Base-by-base conservation (phyloP, 2,329 filamentous ascomycete species). In the Fusarium nodosum region DNA sequence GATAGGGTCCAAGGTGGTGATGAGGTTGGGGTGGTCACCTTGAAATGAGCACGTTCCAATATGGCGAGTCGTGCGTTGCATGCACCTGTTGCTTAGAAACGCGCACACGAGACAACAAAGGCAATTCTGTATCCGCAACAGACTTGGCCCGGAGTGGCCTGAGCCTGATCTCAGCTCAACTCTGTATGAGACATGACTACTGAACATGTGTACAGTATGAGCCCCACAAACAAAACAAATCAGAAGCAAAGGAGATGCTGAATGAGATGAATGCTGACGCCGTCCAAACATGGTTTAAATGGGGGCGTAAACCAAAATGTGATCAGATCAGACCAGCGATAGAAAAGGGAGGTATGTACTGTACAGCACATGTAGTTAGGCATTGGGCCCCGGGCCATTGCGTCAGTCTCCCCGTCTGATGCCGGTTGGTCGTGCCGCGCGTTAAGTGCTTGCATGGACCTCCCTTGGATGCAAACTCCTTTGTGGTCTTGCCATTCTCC, bases 391-490 rank as follows among this genome's bases (percentile, higher is more conserved):
- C 56, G 45, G 66, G 55, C 50, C 65, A 70, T 69, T 51, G 62
- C 67, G 46, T 70, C 57, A 70, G 66, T 69, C 66, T 69, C 66
- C 50, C 66, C 50, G 55, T 60, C 54, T 31, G 39, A 64, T 48
- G 54, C 56, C 61, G 38, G 39, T 33, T 42, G 60, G 56, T 56
- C 62, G 66, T 51, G 66, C 58, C 58, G 44, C 68, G 68, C 60
- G 68, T 71, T 71, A 71, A 71, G 68, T 71, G 68, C 68, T 71
- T 71, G 68, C 68, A 71, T 68, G 41, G 54, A n/a, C 22, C 39
- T 31, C 28, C 38, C 22, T 36, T 48, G 41, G 15, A n/a, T 30
- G 15, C n/a, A 30, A 34, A 44, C 53, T 38, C 50, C 52, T 24
- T 52, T 47, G 36, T 31, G 52, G 48, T 18, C 39, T 42, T 47